Conservation (phyloP, 768 basidiomycete species). For the Mycena sanguinolenta region DNA sequence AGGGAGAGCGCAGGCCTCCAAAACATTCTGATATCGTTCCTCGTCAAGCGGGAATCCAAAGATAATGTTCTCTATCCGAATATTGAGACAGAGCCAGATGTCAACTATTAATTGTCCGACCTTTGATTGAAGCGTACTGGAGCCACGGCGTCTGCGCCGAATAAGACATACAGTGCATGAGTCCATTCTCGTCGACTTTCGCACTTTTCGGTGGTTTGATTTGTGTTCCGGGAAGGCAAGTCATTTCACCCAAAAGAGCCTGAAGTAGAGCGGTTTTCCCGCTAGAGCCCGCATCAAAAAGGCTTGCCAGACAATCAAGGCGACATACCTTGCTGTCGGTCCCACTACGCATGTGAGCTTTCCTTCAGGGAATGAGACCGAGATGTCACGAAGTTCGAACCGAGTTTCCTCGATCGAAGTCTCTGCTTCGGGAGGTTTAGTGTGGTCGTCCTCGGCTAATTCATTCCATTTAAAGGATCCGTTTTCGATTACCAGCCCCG, state of each 20-base stretch:
- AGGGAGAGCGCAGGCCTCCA: slow-evolving; percentile 87
- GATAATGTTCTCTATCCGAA: slow-evolving; percentile 72
- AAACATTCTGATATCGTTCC: slow-evolving; percentile 78
- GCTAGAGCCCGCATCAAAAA: slow-evolving; percentile 43
- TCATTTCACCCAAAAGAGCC: slow-evolving; percentile 82
- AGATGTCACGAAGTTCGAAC: slow-evolving; percentile 78
- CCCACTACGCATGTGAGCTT: slow-evolving; percentile 80
- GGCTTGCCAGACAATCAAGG: background rate
- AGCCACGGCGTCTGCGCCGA: slow-evolving; percentile 82
- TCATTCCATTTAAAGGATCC: slow-evolving; percentile 77
- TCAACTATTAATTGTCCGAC: background rate
- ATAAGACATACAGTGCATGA: slow-evolving; percentile 76
- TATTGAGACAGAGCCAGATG: background rate
- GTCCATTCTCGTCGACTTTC: slow-evolving; percentile 69
- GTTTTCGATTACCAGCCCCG: slow-evolving; percentile 67
- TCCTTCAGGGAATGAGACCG: slow-evolving; percentile 78
- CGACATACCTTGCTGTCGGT: slow-evolving; percentile 67
- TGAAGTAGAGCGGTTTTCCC: slow-evolving; percentile 83
- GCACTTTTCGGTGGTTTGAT: slow-evolving; percentile 78
- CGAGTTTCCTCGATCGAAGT: slow-evolving; percentile 49
- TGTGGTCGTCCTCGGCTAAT: slow-evolving; percentile 46
- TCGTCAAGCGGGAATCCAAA: slow-evolving; percentile 82
- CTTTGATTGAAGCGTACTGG: slow-evolving; percentile 5
- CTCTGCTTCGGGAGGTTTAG: slow-evolving; percentile 30
- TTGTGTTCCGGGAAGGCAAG: slow-evolving; percentile 51